A percentile compares a stretch with the other conserved stretches of the same genome.
phyloP scores from a whole-genome alignment of 164 flowering plant species.

The Tetracentron sinense region DNA sequence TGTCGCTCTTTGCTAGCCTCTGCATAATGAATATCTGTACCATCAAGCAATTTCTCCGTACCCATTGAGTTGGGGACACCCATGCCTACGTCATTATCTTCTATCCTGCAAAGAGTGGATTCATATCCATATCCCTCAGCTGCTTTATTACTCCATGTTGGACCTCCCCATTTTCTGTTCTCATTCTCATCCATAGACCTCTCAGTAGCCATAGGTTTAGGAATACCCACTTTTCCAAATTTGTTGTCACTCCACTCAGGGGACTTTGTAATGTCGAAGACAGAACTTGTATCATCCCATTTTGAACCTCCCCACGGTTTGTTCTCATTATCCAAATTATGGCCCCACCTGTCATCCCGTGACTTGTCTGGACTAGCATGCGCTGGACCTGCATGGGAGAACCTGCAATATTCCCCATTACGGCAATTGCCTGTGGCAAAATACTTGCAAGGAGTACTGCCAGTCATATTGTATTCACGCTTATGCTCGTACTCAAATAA shows the following conservation, averaged over 20 bases:
- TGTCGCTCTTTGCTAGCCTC: constrained; percentile 8
- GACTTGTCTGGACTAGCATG: constrained; percentile 30
- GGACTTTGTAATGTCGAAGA: not conserved
- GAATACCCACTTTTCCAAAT: constrained; percentile 5
- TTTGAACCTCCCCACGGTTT: constrained; percentile 12
- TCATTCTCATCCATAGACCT: constrained; percentile 19
- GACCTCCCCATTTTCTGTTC: constrained; percentile 12
- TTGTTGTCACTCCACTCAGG: constrained; percentile 8
- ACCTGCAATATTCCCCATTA: constrained; percentile 56
- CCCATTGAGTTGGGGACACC: constrained; percentile 15
- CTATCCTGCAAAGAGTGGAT: constrained; percentile 12
- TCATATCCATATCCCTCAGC: constrained; percentile 14
- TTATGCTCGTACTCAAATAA: constrained; percentile 33
- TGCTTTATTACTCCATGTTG: constrained; percentile 10
- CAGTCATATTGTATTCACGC: constrained; percentile 27
- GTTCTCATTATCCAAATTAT: constrained; percentile 14
- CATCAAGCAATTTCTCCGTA: constrained; percentile 23
- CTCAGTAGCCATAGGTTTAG: constrained; percentile 5
- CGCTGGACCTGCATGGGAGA: constrained; percentile 48
- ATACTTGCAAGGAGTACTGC: constrained; percentile 51
- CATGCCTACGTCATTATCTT: constrained; percentile 13
- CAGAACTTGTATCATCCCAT: constrained; percentile 10
- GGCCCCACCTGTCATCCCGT: constrained; percentile 22
- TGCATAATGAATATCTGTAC: constrained; percentile 1
- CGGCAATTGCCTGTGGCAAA: constrained; percentile 66